A percentile compares a stretch with the other conserved stretches of the same genome.
Evolutionary conservation across 306 rosid genomes (phyloP).

Genomic region (Trifolium subterraneum): DNA sequence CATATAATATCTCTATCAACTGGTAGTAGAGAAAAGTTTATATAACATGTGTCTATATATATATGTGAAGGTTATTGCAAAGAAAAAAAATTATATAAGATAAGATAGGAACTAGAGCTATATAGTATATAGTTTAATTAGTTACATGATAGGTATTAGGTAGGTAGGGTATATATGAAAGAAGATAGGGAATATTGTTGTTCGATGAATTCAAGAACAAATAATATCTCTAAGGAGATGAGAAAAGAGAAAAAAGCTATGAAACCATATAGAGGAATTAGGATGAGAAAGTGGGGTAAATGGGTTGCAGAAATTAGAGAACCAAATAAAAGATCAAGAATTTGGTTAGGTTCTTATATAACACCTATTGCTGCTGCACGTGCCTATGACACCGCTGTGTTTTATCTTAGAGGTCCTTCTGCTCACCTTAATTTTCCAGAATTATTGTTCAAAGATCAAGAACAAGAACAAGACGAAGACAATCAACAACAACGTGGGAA

Average conservation of each 20-base stretch:
- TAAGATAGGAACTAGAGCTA: background rate
- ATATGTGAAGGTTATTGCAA: background rate
- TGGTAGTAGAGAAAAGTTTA: too few relatives aligned
- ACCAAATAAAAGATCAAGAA: slow-evolving; percentile 91
- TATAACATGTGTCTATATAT: background rate
- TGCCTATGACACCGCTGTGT: slow-evolving; percentile 96
- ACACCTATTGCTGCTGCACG: slow-evolving; percentile 92
- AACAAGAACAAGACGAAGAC: background rate
- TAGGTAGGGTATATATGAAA: slow-evolving; percentile 32
- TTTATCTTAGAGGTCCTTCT: slow-evolving; percentile 82
- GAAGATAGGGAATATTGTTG: slow-evolving; percentile 53
- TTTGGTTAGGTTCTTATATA: slow-evolving; percentile 89
- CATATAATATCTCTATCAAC: too few relatives aligned
- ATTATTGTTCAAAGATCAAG: slow-evolving; percentile 58
- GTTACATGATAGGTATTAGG: slow-evolving; percentile 19
- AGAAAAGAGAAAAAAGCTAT: slow-evolving; percentile 50
- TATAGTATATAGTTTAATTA: slow-evolving; percentile 28
- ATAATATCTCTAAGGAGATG: slow-evolving; percentile 35
- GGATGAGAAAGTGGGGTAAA: slow-evolving; percentile 99
- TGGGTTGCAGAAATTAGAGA: slow-evolving; percentile 99
- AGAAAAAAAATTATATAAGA: background rate
- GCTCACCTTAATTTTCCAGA: slow-evolving; percentile 93
- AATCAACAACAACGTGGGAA: slow-evolving; percentile 30
- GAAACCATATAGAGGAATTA: slow-evolving; percentile 77
- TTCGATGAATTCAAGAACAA: slow-evolving; percentile 43